phyloP scores from a whole-genome alignment of 495 filamentous ascomycete species.

The Xylaria cubensis region DNA sequence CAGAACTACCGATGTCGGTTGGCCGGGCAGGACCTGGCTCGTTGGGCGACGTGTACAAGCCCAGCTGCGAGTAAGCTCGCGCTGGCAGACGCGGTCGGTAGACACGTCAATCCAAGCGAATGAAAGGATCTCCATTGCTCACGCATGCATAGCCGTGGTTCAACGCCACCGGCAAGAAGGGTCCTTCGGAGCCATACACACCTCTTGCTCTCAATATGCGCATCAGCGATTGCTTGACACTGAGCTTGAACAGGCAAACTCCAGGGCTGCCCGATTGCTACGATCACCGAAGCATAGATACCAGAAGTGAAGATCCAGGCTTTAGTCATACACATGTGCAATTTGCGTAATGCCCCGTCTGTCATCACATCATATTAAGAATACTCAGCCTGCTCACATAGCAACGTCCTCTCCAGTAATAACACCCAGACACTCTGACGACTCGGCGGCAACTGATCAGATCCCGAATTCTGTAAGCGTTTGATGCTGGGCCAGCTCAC shows the following conservation, averaged over 20 bases:
- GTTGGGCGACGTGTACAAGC: constrained; percentile 24
- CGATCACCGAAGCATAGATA: constrained; percentile 6
- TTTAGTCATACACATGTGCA: constrained; percentile 13
- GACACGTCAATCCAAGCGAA: constrained; percentile 12
- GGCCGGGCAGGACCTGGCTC: constrained; percentile 13
- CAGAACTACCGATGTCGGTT: constrained; percentile 5
- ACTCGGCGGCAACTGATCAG: not conserved
- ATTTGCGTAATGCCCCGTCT: constrained; percentile 16
- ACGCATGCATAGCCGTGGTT: not conserved
- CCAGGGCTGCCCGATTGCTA: constrained; percentile 21
- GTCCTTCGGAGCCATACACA: not conserved
- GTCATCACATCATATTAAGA: constrained; percentile 12
- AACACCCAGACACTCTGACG: not conserved
- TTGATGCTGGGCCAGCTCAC: not conserved
- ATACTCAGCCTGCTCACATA: constrained; percentile 10
- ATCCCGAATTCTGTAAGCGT: not conserved
- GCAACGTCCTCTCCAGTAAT: not conserved
- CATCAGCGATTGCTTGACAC: constrained; percentile 21
- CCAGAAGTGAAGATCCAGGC: not conserved
- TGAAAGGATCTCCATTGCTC: constrained; percentile 1
- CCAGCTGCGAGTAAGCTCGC: constrained; percentile 24
- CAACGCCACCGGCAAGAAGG: constrained; percentile 19
- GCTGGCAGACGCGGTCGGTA: constrained; percentile 6
- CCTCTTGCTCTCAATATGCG: constrained; percentile 18
- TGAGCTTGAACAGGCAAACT: constrained; percentile 18